Evolutionary conservation across 176 grass and related monocot species (phyloP).

Genomic region (Chloris gayana): DNA sequence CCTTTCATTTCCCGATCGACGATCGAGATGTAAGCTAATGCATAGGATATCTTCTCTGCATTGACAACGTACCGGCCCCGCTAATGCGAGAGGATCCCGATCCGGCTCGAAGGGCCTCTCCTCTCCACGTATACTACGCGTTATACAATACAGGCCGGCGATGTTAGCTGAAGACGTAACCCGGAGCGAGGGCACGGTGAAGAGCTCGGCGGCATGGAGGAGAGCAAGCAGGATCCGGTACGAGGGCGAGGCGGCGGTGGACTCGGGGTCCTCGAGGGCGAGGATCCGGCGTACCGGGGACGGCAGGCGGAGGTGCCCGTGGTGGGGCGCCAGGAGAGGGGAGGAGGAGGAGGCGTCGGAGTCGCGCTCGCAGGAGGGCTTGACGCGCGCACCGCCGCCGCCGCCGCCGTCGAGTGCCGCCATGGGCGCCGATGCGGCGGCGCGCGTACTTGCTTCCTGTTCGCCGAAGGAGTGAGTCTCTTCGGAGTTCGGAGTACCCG

Average conservation of each 20-base stretch:
- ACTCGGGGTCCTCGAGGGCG: constrained; percentile 72
- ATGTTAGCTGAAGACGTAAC: no score
- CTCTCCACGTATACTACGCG: no score
- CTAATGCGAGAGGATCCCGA: no score
- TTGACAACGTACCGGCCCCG: no score
- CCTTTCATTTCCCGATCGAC: no score
- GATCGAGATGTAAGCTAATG: no score
- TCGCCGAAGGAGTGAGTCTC: background rate
- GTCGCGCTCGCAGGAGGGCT: constrained; percentile 66
- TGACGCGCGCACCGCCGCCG: constrained; percentile 48
- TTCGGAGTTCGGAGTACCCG: background rate
- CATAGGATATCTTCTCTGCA: no score
- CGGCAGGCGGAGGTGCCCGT: constrained; percentile 32
- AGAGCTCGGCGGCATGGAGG: constrained; percentile 48
- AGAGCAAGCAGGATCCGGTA: constrained; percentile 71
- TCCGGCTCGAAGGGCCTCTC: no score
- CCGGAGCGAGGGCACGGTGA: constrained; percentile 64
- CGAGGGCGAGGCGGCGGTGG: constrained; percentile 51
- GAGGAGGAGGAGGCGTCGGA: constrained; percentile 48
- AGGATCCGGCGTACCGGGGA: constrained; percentile 71
- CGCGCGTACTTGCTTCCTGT: constrained; percentile 20
- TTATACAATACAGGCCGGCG: no score
- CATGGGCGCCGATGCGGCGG: constrained; percentile 41
- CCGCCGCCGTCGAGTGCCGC: constrained; percentile 70
- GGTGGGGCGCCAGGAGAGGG: constrained; percentile 47